Evolutionary conservation across 805 yeast species (phyloP).

Genomic region (Metschnikowia sp.): DNA sequence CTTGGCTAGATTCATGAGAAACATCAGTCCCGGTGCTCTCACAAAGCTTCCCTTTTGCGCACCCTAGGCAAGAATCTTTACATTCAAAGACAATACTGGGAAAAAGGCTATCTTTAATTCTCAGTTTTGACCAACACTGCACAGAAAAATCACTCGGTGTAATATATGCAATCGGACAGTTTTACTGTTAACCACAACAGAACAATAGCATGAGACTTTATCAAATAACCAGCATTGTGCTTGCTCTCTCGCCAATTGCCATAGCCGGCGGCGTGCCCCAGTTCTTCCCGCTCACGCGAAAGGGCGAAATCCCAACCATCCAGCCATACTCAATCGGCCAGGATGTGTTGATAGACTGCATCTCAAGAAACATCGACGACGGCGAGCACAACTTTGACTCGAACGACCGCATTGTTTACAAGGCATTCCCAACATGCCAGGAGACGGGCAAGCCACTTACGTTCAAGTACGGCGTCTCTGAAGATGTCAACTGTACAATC

Average conservation of each 20-base stretch:
- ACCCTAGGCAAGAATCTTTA: no score
- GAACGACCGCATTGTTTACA: constrained; percentile 56
- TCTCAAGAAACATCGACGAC: constrained; percentile 62
- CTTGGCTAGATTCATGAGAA: no score
- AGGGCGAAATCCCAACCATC: constrained; percentile 36
- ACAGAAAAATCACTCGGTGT: no score
- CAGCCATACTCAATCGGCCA: constrained; percentile 41
- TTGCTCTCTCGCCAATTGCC: constrained; percentile 2
- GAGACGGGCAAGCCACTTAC: constrained; percentile 61
- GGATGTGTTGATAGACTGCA: constrained; percentile 53
- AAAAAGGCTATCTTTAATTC: no score
- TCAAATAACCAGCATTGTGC: neutral
- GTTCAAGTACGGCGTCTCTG: constrained; percentile 51
- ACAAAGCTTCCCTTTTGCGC: no score
- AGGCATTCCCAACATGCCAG: constrained; percentile 56
- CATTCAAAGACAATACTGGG: no score
- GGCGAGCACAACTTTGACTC: constrained; percentile 75
- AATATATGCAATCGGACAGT: no score
- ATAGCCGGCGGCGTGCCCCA: constrained; percentile 15
- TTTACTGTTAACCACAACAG: neutral
- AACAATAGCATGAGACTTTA: neutral
- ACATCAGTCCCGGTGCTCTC: no score
- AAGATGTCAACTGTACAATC: constrained; percentile 58
- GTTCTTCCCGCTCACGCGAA: constrained; percentile 36
- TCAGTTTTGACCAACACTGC: no score